Conservation (phyloP, 192 early-diverging fungal species). For the Spinellus fusiger region DNA sequence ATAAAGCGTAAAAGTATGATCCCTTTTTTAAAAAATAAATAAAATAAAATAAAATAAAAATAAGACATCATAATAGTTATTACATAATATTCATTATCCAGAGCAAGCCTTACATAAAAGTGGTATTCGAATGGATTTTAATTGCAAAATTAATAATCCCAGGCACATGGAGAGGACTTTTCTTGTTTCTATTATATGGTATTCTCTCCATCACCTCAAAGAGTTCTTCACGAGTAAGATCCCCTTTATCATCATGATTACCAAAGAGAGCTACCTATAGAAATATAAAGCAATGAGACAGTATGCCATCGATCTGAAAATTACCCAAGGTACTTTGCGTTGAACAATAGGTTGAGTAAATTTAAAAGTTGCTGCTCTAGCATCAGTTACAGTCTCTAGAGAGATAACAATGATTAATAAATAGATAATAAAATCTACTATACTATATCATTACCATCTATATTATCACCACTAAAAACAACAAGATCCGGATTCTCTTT, state of each 20-base stretch:
- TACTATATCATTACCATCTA: constrained; percentile 30
- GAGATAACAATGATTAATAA: background rate
- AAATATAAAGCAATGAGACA: background rate
- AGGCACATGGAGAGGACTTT: constrained; percentile 32
- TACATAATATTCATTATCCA: background rate
- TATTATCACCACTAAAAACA: constrained; percentile 41
- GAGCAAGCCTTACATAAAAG: background rate
- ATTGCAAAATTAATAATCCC: constrained; percentile 39
- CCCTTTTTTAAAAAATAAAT: background rate
- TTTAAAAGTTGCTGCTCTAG: constrained; percentile 20
- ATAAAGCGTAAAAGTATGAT: constrained; percentile 33
- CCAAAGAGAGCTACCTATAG: constrained; percentile 39
- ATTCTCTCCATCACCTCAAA: constrained; percentile 30
- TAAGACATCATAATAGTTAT: background rate
- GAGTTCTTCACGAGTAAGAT: constrained; percentile 39
- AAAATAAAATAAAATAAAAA: background rate
- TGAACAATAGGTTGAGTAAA: constrained; percentile 17
- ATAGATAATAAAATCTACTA: background rate
- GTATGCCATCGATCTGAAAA: too few relatives aligned
- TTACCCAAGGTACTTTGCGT: constrained; percentile 18
- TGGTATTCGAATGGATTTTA: constrained; percentile 20
- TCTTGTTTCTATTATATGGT: constrained; percentile 31
- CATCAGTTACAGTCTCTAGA: constrained; percentile 14
- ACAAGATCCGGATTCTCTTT: constrained; percentile 39
- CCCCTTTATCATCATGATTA: constrained; percentile 40